A percentile compares a stretch with the other conserved stretches of the same genome.
phyloP scores from a whole-genome alignment of 306 rosid genomes.

The Carpinus viminea region DNA sequence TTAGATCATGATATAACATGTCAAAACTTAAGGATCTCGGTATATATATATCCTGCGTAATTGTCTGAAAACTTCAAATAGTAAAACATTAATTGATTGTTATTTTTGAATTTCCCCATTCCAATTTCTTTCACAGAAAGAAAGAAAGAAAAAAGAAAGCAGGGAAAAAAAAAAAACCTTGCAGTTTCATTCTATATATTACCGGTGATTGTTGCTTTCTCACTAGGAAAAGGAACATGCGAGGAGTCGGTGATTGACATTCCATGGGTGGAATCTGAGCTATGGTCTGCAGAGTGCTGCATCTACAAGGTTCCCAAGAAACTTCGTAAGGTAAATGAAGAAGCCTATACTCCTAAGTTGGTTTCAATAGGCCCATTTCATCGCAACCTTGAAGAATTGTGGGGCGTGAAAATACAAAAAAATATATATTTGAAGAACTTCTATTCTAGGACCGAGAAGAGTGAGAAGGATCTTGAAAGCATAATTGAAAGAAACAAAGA shows the following conservation, averaged over 20 bases:
- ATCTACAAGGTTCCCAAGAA: slow-evolving; percentile 25
- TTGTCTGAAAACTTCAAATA: no score
- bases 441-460: not conserved
- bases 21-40: no score
- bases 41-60: no score
- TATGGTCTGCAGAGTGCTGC: not conserved
- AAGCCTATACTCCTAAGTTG: slow-evolving; percentile 26
- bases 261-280: not conserved
- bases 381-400: not conserved
- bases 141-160: no score
- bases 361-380: slow-evolving; percentile 30
- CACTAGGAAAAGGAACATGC: not conserved
- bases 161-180: no score
- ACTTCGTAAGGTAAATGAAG: slow-evolving; percentile 12
- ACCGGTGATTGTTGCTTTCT: no score
- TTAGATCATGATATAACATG: no score
- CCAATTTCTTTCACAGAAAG: no score
- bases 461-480: not conserved
- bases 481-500: not conserved
- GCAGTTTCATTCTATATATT: no score
- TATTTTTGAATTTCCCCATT: no score
- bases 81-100: no score
- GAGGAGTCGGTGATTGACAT: not conserved
- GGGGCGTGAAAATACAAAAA: not conserved
- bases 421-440: not conserved